Evolutionary conservation across 352 stramenopile species (phyloP).

Genomic region (Blastocystis sp.): DNA sequence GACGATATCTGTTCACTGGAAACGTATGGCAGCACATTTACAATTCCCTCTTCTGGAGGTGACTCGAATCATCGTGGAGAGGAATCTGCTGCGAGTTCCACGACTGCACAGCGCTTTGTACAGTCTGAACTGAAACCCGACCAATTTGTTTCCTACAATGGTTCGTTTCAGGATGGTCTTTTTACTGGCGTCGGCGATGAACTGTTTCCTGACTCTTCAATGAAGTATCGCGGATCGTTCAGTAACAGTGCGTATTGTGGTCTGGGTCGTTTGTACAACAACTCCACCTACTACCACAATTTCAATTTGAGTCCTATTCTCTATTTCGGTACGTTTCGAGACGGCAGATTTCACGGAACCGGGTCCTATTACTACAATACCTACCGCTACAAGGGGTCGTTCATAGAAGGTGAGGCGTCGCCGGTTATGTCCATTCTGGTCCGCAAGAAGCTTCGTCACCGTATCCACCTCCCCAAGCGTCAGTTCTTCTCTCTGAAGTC

Average conservation of each 20-base stretch:
- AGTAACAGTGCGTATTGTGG: not conserved
- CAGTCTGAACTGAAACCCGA: not conserved
- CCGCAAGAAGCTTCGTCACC: not conserved
- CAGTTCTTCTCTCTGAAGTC: not conserved
- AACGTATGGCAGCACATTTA: not conserved
- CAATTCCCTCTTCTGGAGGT: not conserved
- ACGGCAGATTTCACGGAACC: not conserved
- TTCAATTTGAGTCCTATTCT: not conserved
- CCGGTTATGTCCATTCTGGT: not conserved
- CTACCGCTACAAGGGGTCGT: not conserved
- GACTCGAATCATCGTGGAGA: no score
- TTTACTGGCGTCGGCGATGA: not conserved
- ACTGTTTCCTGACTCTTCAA: not conserved
- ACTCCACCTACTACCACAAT: not conserved
- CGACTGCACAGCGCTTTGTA: no score
- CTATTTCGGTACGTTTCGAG: not conserved
- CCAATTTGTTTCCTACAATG: not conserved
- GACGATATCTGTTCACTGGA: not conserved
- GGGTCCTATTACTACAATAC: not conserved
- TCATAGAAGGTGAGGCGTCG: not conserved
- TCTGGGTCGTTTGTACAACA: not conserved
- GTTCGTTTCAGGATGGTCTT: not conserved
- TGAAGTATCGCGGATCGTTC: not conserved
- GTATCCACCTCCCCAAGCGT: not conserved
- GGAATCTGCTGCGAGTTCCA: no score